These are phyloP conservation scores for Trichoderma orchidacearum DNA, from an alignment of 495 filamentous ascomycete genomes.

Conservation along the genomic window DNA sequence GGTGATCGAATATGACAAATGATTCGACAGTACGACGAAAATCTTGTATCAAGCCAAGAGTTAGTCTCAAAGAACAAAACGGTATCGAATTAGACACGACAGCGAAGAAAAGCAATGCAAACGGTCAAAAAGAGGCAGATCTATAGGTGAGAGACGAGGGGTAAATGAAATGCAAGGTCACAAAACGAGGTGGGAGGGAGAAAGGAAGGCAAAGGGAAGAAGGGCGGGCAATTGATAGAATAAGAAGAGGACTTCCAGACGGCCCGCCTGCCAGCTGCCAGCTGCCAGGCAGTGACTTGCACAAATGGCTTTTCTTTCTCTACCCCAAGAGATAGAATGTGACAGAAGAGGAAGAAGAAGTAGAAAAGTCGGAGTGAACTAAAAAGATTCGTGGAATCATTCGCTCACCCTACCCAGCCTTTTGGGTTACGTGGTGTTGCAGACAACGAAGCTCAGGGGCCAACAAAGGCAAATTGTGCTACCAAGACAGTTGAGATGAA, in stretches of 20 bases:
- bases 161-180: background rate
- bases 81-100: background rate
- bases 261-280: background rate
- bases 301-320: background rate
- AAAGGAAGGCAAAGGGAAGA: background rate
- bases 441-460: background rate
- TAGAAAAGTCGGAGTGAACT: background rate
- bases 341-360: background rate
- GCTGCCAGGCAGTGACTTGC: background rate
- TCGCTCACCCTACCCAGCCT: background rate
- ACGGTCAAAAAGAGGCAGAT: background rate
- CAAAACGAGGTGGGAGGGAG: background rate
- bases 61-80: background rate
- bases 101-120: background rate
- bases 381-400: too few relatives aligned
- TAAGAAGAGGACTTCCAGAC: background rate
- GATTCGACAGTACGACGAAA: background rate
- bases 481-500: conserved; percentile 35
- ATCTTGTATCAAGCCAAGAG: background rate
- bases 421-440: background rate
- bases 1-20: background rate
- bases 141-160: background rate
- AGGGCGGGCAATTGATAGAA: background rate
- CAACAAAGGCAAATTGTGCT: conserved; percentile 17
- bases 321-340: background rate